Percentiles rank a stretch among this genome's conserved stretches.
Conservation (phyloP, 495 filamentous ascomycete species). For the Xylaria grammica region DNA sequence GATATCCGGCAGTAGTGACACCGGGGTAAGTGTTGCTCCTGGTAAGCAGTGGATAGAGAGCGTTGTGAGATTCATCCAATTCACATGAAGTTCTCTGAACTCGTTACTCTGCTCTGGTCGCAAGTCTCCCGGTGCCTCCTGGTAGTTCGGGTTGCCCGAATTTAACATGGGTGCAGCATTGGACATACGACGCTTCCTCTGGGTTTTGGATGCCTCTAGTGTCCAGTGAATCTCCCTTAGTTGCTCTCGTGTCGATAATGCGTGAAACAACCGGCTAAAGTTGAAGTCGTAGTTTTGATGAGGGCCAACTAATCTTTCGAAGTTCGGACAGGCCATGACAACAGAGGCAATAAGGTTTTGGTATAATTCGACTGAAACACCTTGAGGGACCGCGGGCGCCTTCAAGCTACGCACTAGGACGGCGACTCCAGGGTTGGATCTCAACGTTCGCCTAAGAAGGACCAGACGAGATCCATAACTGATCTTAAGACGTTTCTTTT, state of each 20-base stretch:
- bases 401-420: constrained; percentile 76
- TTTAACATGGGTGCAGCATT: constrained; percentile 34
- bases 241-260: constrained; percentile 74
- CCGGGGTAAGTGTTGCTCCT: constrained; percentile 66
- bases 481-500: constrained; percentile 69
- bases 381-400: constrained; percentile 66
- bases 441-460: constrained; percentile 76
- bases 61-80: constrained; percentile 75
- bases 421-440: constrained; percentile 71
- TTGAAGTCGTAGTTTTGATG: constrained; percentile 72
- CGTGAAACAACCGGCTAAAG: constrained; percentile 77
- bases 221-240: constrained; percentile 85
- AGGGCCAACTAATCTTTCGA: constrained; percentile 75
- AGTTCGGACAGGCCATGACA: constrained; percentile 83
- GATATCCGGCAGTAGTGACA: constrained; percentile 68
- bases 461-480: constrained; percentile 72
- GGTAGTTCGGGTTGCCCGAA: constrained; percentile 28
- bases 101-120: constrained; percentile 65
- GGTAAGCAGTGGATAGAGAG: constrained; percentile 73
- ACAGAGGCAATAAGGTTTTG: constrained; percentile 77
- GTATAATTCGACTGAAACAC: constrained; percentile 61
- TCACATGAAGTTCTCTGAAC: constrained; percentile 72
- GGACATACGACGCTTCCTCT: constrained; percentile 39
- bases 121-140: constrained; percentile 57
- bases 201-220: constrained; percentile 50